Evolutionary conservation across 805 yeast genomes (phyloP).

Genomic region (Schwanniomyces sp.): DNA sequence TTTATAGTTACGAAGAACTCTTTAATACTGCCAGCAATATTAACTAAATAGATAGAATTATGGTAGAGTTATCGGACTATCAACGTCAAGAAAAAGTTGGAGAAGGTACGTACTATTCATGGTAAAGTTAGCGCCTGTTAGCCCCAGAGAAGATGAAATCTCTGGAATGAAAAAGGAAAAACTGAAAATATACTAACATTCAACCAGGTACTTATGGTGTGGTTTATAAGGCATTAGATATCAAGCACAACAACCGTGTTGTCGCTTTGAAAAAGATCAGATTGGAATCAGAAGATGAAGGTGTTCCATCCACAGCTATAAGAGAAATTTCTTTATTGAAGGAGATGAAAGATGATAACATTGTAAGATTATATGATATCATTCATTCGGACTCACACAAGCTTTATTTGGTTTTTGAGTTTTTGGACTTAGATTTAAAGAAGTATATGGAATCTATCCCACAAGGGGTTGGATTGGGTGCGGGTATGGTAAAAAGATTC

Average conservation of each 20-base stretch:
- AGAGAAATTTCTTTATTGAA: constrained; percentile 92
- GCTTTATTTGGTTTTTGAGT: constrained; percentile 90
- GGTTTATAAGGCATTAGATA: constrained; percentile 92
- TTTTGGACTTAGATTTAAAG: constrained; percentile 89
- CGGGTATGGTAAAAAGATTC: constrained; percentile 87
- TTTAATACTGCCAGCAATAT: neutral
- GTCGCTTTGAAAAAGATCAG: constrained; percentile 96
- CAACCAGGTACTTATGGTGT: constrained; percentile 89
- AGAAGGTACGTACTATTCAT: constrained; percentile 59
- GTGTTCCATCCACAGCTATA: constrained; percentile 97
- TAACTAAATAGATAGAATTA: constrained; percentile 17
- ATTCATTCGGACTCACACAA: constrained; percentile 94
- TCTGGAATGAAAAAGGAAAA: neutral
- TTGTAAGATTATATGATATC: constrained; percentile 87
- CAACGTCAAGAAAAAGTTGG: constrained; percentile 96
- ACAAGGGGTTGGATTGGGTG: constrained; percentile 85
- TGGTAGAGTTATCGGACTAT: constrained; percentile 89
- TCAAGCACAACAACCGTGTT: constrained; percentile 83
- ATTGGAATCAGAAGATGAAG: constrained; percentile 95
- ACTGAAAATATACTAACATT: constrained; percentile 1
- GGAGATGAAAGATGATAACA: constrained; percentile 91
- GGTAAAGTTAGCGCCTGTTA: neutral
- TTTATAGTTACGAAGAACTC: neutral
- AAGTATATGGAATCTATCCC: constrained; percentile 96
- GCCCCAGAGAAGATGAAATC: no score